These are phyloP conservation scores for Penicillium riverlandense DNA, from an alignment of 495 filamentous ascomycete genomes.

Conservation along the genomic window DNA sequence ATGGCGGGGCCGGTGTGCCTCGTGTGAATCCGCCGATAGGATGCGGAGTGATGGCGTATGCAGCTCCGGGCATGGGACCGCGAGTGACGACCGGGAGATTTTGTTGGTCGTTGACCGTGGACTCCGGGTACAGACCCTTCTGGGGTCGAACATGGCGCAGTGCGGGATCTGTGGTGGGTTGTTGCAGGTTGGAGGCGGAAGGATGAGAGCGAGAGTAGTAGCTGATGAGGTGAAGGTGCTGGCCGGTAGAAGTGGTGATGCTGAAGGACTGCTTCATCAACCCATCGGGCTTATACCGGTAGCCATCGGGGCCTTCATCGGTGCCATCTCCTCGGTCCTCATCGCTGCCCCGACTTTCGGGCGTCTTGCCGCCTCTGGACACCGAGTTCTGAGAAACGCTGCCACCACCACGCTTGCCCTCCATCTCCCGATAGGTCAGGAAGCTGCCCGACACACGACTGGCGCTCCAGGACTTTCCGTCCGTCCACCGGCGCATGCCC, in stretches of 20 bases:
- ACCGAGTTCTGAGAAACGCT: constrained; percentile 47
- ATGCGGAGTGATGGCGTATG: constrained; percentile 45
- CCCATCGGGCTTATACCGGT: constrained; percentile 93
- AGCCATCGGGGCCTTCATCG: constrained; percentile 88
- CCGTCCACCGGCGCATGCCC: constrained; percentile 97
- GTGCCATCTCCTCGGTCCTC: constrained; percentile 62
- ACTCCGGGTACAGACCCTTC: constrained; percentile 95
- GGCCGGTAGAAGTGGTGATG: constrained; percentile 83
- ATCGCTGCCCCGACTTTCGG: constrained; percentile 76
- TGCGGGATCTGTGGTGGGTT: constrained; percentile 72
- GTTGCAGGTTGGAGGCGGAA: constrained; percentile 57
- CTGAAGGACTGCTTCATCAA: constrained; percentile 99
- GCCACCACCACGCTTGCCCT: constrained; percentile 77
- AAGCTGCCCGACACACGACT: constrained; percentile 97
- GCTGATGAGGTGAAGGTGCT: constrained; percentile 94
- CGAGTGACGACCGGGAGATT: constrained; percentile 59
- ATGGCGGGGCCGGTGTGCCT: constrained; percentile 39
- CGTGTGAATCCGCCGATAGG: constrained; percentile 44
- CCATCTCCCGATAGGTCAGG: constrained; percentile 96
- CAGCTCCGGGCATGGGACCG: constrained; percentile 51
- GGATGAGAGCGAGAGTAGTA: constrained; percentile 81
- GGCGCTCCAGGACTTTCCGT: constrained; percentile 98
- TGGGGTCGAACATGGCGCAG: constrained; percentile 76
- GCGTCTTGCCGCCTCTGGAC: constrained; percentile 64
- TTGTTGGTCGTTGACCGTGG: constrained; percentile 80